Conservation (phyloP, 2,329 filamentous ascomycete genomes). For the Diaporthe ilicicola region DNA sequence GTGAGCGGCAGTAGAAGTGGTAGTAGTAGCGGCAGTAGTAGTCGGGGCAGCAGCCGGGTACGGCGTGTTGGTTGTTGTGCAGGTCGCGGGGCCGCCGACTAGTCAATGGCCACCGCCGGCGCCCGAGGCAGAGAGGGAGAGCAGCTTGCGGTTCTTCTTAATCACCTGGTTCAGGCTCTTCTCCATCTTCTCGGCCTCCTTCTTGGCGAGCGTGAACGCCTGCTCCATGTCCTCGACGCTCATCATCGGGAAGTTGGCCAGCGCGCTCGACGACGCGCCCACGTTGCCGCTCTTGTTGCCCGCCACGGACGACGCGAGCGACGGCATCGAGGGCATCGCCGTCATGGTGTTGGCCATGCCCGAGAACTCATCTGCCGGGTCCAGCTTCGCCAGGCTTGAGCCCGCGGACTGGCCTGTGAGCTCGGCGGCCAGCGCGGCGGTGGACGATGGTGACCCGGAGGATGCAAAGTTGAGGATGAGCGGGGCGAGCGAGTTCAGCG, state of each 20-base stretch:
- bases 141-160: constrained; percentile 65
- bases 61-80: neutral
- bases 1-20: neutral
- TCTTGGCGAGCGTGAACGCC: constrained; percentile 59
- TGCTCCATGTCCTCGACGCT: constrained; percentile 70
- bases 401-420: constrained; percentile 24
- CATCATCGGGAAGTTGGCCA: constrained; percentile 63
- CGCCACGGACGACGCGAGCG: constrained; percentile 15
- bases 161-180: constrained; percentile 68
- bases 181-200: constrained; percentile 70
- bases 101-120: constrained; percentile 34
- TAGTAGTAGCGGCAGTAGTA: neutral
- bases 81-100: constrained; percentile 10
- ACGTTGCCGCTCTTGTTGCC: constrained; percentile 36
- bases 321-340: neutral
- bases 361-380: constrained; percentile 23
- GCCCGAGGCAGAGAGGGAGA: constrained; percentile 45
- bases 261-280: constrained; percentile 39
- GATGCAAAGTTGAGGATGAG: constrained; percentile 26
- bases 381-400: constrained; percentile 25
- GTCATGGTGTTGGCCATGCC: constrained; percentile 32
- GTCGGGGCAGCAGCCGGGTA: neutral
- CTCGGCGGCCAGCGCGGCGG: constrained; percentile 18
- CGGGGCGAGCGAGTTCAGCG: constrained; percentile 26
- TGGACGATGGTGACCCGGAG: constrained; percentile 20